Evolutionary conservation across 2,329 filamentous ascomycete genomes (phyloP).

Genomic region (Exophiala mesophila): DNA sequence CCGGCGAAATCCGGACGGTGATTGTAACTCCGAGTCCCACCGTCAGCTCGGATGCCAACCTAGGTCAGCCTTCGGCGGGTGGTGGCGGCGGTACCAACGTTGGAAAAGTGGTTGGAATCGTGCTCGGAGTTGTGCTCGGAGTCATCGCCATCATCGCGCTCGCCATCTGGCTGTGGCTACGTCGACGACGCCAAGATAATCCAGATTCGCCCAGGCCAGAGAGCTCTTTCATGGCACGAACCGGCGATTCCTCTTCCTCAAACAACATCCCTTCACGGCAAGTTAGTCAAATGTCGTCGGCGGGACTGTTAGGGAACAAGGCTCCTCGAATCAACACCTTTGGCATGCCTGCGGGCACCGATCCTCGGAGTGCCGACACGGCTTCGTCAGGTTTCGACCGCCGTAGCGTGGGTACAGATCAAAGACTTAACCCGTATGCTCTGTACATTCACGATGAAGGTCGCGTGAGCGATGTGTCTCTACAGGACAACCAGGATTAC

Average conservation of each 20-base stretch:
- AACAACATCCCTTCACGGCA: slow-evolving; percentile 27
- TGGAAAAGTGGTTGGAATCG: slow-evolving; percentile 42
- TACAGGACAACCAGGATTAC: slow-evolving; percentile 47
- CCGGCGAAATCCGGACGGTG: slow-evolving; percentile 29
- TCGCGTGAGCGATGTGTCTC: slow-evolving; percentile 41
- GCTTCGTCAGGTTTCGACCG: slow-evolving; percentile 18
- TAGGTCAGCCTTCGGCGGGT: slow-evolving; percentile 20
- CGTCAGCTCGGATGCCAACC: slow-evolving; percentile 20
- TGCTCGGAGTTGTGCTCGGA: slow-evolving; percentile 38
- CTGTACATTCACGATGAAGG: slow-evolving; percentile 38
- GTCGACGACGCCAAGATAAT: slow-evolving; percentile 31
- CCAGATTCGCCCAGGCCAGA: slow-evolving; percentile 7
- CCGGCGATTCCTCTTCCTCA: slow-evolving; percentile 14
- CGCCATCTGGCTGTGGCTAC: slow-evolving; percentile 37
- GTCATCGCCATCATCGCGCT: slow-evolving; percentile 35
- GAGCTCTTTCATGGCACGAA: slow-evolving; percentile 15
- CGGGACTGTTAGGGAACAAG: slow-evolving; percentile 24
- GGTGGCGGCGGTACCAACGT: slow-evolving; percentile 32
- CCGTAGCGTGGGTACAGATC: slow-evolving; percentile 34
- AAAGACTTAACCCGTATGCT: slow-evolving; percentile 41
- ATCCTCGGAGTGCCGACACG: slow-evolving; percentile 19
- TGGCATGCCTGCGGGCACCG: slow-evolving; percentile 13
- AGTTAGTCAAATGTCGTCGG: slow-evolving; percentile 28
- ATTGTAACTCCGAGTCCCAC: slow-evolving; percentile 22
- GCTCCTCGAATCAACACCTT: slow-evolving; percentile 22